Percentiles rank a stretch among this genome's conserved stretches.
These are phyloP conservation scores for Capsaspora owczarzaki DNA, from an alignment of 78 protist genomes.

Conservation along the genomic window DNA sequence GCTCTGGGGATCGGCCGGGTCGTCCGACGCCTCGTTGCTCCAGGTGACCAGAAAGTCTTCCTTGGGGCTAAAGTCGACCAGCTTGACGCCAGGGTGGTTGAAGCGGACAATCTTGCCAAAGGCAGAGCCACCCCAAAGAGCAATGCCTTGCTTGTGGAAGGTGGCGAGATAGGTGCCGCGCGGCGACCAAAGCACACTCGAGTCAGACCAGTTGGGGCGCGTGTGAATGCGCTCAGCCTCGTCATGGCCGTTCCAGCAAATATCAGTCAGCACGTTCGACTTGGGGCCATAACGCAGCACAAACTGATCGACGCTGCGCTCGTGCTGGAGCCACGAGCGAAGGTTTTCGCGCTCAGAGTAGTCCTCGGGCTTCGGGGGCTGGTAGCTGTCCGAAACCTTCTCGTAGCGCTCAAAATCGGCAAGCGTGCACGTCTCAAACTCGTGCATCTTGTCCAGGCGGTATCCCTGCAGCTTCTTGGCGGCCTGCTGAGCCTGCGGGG, in stretches of 20 bases:
- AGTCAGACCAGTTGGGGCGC: slow-evolving; percentile 50
- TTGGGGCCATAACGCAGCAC: slow-evolving; percentile 50
- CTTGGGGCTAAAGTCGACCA: slow-evolving; percentile 72
- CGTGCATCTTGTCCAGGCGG: slow-evolving; percentile 54
- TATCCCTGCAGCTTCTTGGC: slow-evolving; percentile 16
- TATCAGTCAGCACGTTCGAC: no score
- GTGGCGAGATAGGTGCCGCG: slow-evolving; percentile 82
- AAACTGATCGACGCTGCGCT: slow-evolving; percentile 26
- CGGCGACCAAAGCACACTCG: slow-evolving; percentile 75
- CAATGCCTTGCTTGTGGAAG: slow-evolving; percentile 74
- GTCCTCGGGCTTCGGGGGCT: neutral
- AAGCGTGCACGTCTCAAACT: slow-evolving; percentile 1
- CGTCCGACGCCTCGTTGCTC: slow-evolving; percentile 18
- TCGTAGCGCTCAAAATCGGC: slow-evolving; percentile 4
- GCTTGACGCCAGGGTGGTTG: slow-evolving; percentile 60
- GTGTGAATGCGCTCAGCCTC: slow-evolving; percentile 19
- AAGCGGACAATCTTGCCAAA: slow-evolving; percentile 20
- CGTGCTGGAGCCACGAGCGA: slow-evolving; percentile 31
- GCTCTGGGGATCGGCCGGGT: slow-evolving; percentile 38
- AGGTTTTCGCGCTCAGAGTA: slow-evolving; percentile 14
- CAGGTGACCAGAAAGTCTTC: slow-evolving; percentile 70
- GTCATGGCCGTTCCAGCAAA: slow-evolving; percentile 65
- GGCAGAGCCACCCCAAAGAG: slow-evolving; percentile 66
- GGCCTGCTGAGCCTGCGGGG: slow-evolving; percentile 13
- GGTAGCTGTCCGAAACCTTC: slow-evolving; percentile 10